Evolutionary conservation across 2,329 filamentous ascomycete genomes (phyloP), one percentile per base, ranked within the genome.

Genomic region (Xylariales sp.): DNA sequence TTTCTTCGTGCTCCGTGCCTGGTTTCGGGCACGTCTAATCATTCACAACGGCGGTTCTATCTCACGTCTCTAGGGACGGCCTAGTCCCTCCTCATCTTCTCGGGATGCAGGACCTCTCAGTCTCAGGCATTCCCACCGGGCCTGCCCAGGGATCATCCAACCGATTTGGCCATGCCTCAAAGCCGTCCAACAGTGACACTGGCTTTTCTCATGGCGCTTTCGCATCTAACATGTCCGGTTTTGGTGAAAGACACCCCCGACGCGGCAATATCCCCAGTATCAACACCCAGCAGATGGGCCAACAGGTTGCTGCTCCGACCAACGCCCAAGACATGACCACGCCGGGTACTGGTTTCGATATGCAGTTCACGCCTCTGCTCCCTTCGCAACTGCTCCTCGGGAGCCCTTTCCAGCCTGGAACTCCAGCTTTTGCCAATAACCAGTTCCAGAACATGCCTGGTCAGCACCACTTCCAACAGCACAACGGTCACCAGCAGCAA

Each of bases 361-460:
- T 97, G 91, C 93, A 97, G 68, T 97, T 96, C 66, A 96, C 93
- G 9, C 91, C 93, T 50, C 77, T 98, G 51, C 80, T 98, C 27
- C 93, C 93, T 25, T 97, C 91, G 24, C 88, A 96, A 67, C 74
- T 98, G 54, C 80, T 98, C 19, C 84, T 97, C 38, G 93, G 93
- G 35, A 96, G 89, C 65, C 93, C 93, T 14, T 97, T 97, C 68
- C 93, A 97, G 68, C 89, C 93, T 11, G 93, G 90, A 31, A 95
- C 88, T 4, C 91, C 91, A 4, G 84, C 87, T 27, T 97, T 96
- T 66, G 82, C 84, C 47, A 95, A 86, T 51, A 86, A 90, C 28
- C 90, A 96, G 62, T 98, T 96, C 65, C 84, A 93, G 63, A 89
- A 77, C 61, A 83, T 93, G 61, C 78, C 82, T 45, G 80, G 74